A percentile compares a stretch with the other conserved stretches of the same genome.
Evolutionary conservation across 2,329 filamentous ascomycete species (phyloP).

Genomic region (Chaetomium sp.): DNA sequence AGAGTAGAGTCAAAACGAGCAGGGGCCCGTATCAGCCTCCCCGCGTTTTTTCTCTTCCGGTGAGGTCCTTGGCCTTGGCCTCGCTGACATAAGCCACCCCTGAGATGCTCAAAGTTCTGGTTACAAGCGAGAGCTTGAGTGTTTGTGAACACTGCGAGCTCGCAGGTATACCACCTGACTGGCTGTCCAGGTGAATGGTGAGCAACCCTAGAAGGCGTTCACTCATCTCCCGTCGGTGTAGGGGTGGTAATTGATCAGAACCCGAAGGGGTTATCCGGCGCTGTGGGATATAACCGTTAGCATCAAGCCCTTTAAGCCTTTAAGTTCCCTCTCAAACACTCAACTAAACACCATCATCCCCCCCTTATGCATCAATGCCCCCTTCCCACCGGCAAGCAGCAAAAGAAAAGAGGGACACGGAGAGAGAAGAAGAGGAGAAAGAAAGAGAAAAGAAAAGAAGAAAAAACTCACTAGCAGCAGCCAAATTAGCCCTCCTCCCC

Average conservation of each 20-base stretch:
- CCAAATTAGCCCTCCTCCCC: conserved; percentile 84
- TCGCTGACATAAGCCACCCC: neutral
- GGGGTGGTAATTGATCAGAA: conserved; percentile 20
- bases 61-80: neutral
- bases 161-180: neutral
- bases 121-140: neutral
- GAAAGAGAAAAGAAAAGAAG: conserved; percentile 3
- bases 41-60: neutral
- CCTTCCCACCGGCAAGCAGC: too few relatives aligned
- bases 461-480: conserved; percentile 86
- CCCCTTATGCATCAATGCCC: too few relatives aligned
- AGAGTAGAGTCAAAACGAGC: neutral
- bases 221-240: neutral
- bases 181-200: neutral
- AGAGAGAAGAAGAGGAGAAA: neutral
- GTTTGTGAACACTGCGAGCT: neutral
- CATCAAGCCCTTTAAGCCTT: neutral
- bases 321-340: too few relatives aligned
- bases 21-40: neutral
- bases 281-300: conserved; percentile 15
- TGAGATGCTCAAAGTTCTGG: neutral
- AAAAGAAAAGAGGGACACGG: too few relatives aligned
- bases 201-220: neutral
- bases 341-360: too few relatives aligned
- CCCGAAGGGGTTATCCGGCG: conserved; percentile 31